Conservation (phyloP, 192 early-diverging fungal species). For the Backusella westeae region DNA sequence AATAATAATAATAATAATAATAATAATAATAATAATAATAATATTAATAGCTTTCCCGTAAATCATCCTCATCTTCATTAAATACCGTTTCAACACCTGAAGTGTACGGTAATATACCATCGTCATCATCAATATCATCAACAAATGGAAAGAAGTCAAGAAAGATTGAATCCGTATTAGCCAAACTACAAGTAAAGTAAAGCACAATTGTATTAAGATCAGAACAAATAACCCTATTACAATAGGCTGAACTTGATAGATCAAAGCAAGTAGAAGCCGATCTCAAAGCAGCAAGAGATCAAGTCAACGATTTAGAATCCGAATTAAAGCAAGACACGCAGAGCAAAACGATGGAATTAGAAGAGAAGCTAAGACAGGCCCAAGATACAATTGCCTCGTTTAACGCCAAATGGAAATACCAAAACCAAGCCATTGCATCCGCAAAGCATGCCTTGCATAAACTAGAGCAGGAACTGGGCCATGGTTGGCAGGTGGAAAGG, state of each 20-base stretch:
- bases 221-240: not conserved
- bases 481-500: not conserved
- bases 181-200: constrained; percentile 21
- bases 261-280: constrained; percentile 25
- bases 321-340: constrained; percentile 1
- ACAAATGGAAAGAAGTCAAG: not conserved
- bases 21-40: too few species aligned
- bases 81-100: constrained; percentile 3
- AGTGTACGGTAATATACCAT: not conserved
- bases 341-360: constrained; percentile 1
- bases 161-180: constrained; percentile 3
- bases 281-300: constrained; percentile 17
- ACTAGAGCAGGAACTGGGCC: not conserved
- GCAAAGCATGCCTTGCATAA: constrained; percentile 18
- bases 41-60: not conserved
- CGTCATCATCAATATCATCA: not conserved
- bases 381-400: constrained; percentile 5
- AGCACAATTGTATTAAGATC: not conserved
- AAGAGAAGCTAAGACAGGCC: constrained; percentile 11
- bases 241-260: constrained; percentile 18
- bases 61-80: constrained; percentile 13
- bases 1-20: too few species aligned
- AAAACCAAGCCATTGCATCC: constrained; percentile 22
- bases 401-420: constrained; percentile 24
- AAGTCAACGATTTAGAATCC: constrained; percentile 16